These are phyloP conservation scores for Penstemon newberryi DNA, from an alignment of 257 asterid genomes.

Conservation along the genomic window DNA sequence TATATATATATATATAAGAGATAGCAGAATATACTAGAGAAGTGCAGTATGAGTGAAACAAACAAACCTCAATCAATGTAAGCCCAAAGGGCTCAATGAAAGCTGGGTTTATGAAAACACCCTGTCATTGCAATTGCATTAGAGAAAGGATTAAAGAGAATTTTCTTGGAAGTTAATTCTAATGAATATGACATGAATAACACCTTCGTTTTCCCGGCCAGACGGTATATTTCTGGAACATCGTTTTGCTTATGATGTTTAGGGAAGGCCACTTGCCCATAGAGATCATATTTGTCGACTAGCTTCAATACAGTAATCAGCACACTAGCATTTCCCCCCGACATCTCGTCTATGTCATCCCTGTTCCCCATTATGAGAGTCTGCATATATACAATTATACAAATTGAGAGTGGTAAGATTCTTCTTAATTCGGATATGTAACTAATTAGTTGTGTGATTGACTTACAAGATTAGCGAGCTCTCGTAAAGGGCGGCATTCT, in stretches of 20 bases:
- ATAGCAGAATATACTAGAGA: background rate
- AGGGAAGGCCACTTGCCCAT: slow-evolving; percentile 86
- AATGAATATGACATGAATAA: slow-evolving; percentile 4
- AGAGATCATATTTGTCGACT: slow-evolving; percentile 73
- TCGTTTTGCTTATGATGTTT: slow-evolving; percentile 81
- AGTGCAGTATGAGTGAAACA: slow-evolving; percentile 8
- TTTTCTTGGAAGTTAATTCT: background rate
- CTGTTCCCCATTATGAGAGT: slow-evolving; percentile 89
- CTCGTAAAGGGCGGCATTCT: slow-evolving; percentile 75
- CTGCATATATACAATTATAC: slow-evolving; percentile 33
- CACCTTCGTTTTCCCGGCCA: slow-evolving; percentile 83
- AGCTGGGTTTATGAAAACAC: slow-evolving; percentile 55
- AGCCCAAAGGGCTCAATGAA: slow-evolving; percentile 55
- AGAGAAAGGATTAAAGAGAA: background rate
- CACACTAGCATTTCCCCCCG: slow-evolving; percentile 62
- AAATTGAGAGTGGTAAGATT: background rate
- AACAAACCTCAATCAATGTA: slow-evolving; percentile 54
- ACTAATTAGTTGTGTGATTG: background rate
- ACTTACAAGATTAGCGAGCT: slow-evolving; percentile 86
- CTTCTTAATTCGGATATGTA: background rate
- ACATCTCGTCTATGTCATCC: slow-evolving; percentile 82
- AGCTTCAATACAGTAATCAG: slow-evolving; percentile 72
- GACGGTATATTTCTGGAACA: slow-evolving; percentile 80
- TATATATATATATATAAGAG: background rate
- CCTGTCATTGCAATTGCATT: slow-evolving; percentile 25